phyloP scores from a whole-genome alignment of 768 basidiomycete species.

The Dioszegia hungarica region DNA sequence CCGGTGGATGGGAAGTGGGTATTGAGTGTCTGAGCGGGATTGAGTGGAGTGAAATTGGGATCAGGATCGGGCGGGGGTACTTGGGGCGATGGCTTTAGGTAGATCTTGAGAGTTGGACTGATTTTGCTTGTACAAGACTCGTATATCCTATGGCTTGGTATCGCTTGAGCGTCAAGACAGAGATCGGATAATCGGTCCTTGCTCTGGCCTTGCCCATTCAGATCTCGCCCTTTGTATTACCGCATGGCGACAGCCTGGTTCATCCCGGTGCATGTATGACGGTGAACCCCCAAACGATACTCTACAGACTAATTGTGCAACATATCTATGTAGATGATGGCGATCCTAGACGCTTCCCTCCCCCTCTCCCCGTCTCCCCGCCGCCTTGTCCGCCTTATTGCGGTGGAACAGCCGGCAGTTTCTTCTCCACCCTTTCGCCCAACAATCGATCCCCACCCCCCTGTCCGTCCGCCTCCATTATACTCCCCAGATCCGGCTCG shows the following conservation, averaged over 20 bases:
- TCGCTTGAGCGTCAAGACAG: no score
- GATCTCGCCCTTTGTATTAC: neutral
- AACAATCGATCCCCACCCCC: no score
- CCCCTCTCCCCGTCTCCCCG: neutral
- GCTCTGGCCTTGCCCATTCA: no score
- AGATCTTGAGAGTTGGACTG: no score
- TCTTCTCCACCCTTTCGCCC: neutral
- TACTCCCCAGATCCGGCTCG: conserved; percentile 1
- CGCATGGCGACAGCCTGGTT: neutral
- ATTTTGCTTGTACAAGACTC: no score
- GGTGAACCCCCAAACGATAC: neutral
- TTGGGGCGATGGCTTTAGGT: neutral
- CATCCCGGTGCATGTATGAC: conserved; percentile 30
- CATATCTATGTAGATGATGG: no score
- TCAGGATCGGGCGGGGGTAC: neutral
- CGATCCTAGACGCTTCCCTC: no score
- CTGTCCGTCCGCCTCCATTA: neutral
- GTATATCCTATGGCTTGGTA: no score
- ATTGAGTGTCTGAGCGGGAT: conserved; percentile 7
- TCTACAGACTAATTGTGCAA: no score
- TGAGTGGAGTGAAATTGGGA: neutral
- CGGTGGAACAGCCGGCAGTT: neutral
- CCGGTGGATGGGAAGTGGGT: conserved; percentile 19
- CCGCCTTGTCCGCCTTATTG: neutral
- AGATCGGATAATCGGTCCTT: no score